phyloP scores from a whole-genome alignment of 1,139 yeast genomes.

The Kluyveromyces marxianus region DNA sequence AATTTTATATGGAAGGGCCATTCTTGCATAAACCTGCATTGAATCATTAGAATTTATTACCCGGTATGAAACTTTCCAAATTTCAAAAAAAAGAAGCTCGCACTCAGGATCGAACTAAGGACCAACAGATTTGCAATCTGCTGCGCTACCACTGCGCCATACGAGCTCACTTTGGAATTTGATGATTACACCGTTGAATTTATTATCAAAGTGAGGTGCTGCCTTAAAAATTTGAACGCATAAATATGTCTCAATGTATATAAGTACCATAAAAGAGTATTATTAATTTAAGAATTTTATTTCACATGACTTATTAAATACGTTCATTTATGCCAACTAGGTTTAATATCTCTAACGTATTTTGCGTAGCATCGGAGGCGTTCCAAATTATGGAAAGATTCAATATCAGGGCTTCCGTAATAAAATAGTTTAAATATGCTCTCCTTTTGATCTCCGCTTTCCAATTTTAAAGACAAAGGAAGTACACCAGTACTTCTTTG shows the following conservation, averaged over 20 bases:
- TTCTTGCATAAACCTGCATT: neutral
- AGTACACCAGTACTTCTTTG: slow-evolving; percentile 69
- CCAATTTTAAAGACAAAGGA: slow-evolving; percentile 37
- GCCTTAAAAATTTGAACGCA: too few species aligned
- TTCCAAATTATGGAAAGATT: slow-evolving; percentile 12
- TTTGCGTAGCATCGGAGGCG: slow-evolving; percentile 22
- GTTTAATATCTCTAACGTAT: slow-evolving; percentile 29
- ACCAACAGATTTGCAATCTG: slow-evolving; percentile 89
- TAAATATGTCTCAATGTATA: too few species aligned
- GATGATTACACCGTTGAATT: too few species aligned
- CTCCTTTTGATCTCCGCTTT: slow-evolving; percentile 21
- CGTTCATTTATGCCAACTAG: slow-evolving; percentile 23
- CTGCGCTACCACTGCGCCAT: slow-evolving; percentile 92
- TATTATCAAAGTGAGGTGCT: too few species aligned
- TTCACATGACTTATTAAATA: neutral
- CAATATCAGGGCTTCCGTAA: slow-evolving; percentile 22
- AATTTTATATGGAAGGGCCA: too few species aligned
- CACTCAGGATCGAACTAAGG: slow-evolving; percentile 81
- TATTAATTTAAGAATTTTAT: too few species aligned
- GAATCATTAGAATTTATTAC: neutral
- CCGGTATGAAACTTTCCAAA: neutral
- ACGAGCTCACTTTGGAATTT: slow-evolving; percentile 38
- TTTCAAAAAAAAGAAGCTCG: slow-evolving; percentile 42
- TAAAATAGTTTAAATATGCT: slow-evolving; percentile 30
- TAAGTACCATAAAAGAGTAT: too few species aligned